These are phyloP conservation scores for Oryza meridionalis DNA, from an alignment of 176 grass and related monocot genomes.

Conservation along the genomic window DNA sequence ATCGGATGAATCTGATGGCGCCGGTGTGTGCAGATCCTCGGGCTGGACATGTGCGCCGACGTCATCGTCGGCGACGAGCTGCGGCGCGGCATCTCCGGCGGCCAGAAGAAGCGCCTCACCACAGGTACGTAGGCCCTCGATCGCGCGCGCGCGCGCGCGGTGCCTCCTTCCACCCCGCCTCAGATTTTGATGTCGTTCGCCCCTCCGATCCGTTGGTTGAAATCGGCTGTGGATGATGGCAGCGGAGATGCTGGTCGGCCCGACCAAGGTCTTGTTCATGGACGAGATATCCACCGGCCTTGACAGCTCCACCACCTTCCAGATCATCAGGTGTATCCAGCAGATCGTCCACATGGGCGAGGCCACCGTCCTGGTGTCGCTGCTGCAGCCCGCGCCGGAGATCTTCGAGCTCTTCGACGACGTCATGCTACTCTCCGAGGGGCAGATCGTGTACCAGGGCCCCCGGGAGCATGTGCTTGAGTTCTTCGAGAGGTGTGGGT, in stretches of 20 bases:
- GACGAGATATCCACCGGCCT: conserved; percentile 98
- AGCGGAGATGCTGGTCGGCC: conserved; percentile 99
- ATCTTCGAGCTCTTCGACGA: conserved; percentile 91
- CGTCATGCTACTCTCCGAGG: conserved; percentile 89
- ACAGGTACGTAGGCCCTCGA: conserved; percentile 53
- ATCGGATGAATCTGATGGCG: conserved; percentile 17
- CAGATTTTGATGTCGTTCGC: background rate
- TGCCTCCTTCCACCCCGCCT: background rate
- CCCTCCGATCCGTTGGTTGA: background rate
- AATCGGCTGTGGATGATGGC: conserved; percentile 11
- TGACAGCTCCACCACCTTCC: conserved; percentile 95
- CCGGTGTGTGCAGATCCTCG: conserved; percentile 73
- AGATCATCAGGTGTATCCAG: conserved; percentile 90
- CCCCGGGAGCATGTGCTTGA: conserved; percentile 78
- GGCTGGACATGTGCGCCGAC: conserved; percentile 93
- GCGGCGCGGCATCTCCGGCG: conserved; percentile 90
- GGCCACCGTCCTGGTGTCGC: conserved; percentile 86
- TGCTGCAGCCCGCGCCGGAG: conserved; percentile 93
- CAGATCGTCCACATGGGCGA: conserved; percentile 91
- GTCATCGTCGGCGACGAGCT: conserved; percentile 95
- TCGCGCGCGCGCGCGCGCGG: no score
- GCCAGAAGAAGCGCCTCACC: conserved; percentile 98
- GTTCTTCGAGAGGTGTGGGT: conserved; percentile 87
- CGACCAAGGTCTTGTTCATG: conserved; percentile 98
- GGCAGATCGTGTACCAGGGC: conserved; percentile 94